Evolutionary conservation across 768 basidiomycete species (phyloP).

Genomic region (Floccularia luteovirens): DNA sequence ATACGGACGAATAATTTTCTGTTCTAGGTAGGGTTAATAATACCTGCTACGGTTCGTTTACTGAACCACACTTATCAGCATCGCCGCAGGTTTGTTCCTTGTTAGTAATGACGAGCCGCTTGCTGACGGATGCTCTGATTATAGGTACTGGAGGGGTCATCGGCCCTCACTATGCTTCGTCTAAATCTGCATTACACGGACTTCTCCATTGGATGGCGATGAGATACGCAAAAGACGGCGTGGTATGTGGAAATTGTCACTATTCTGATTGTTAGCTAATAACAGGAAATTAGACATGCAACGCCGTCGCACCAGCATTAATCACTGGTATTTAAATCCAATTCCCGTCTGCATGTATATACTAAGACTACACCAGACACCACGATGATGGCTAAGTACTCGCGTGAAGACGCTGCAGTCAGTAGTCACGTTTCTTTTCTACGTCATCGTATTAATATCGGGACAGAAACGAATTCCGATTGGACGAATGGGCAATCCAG

Average conservation of each 20-base stretch:
- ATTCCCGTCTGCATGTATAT: not conserved
- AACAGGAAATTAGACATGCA: slow-evolving; percentile 28
- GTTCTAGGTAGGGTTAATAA: slow-evolving; percentile 30
- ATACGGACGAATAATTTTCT: slow-evolving; percentile 44
- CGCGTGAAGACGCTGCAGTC: slow-evolving; percentile 23
- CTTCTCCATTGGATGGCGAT: slow-evolving; percentile 47
- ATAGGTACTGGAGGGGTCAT: slow-evolving; percentile 41
- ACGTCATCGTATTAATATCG: not conserved
- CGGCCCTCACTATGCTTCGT: slow-evolving; percentile 51
- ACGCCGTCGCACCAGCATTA: slow-evolving; percentile 45
- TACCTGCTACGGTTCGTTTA: not conserved
- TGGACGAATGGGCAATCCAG: slow-evolving; percentile 40
- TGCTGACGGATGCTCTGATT: not conserved
- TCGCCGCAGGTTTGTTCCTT: slow-evolving; percentile 31
- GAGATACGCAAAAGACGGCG: slow-evolving; percentile 40
- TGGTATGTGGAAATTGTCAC: slow-evolving; percentile 23
- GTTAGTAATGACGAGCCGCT: not conserved
- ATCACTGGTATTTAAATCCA: slow-evolving; percentile 26
- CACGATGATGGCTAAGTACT: slow-evolving; percentile 36
- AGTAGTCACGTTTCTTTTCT: not conserved
- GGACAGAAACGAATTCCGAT: slow-evolving; percentile 38
- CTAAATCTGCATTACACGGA: slow-evolving; percentile 47
- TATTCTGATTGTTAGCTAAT: not conserved
- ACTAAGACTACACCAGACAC: slow-evolving; percentile 23
- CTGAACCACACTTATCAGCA: slow-evolving; percentile 18